These are phyloP conservation scores for Pilaira anomala DNA, from an alignment of 192 early-diverging fungal species.

Conservation along the genomic window DNA sequence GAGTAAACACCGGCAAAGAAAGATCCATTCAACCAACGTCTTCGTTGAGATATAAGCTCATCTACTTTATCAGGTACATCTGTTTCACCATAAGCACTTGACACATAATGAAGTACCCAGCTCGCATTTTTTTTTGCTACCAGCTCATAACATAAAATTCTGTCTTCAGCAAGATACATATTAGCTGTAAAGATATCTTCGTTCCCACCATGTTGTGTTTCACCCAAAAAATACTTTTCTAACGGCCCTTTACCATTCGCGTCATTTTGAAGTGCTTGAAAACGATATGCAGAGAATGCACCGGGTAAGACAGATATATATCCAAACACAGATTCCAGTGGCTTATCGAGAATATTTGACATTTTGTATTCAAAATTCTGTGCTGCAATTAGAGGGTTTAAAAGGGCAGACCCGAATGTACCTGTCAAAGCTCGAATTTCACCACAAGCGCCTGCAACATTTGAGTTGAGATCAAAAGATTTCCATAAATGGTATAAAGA, in stretches of 20 bases:
- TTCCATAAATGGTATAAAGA: conserved; percentile 81
- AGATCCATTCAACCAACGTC: conserved; percentile 79
- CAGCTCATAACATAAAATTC: conserved; percentile 79
- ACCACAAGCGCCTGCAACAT: conserved; percentile 80
- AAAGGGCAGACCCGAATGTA: conserved; percentile 45
- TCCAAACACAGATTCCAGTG: conserved; percentile 77
- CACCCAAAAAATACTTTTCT: conserved; percentile 74
- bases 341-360: conserved; percentile 77
- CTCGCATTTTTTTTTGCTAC: conserved; percentile 64
- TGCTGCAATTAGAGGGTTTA: conserved; percentile 73
- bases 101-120: conserved; percentile 74
- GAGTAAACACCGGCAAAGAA: conserved; percentile 81
- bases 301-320: conserved; percentile 84
- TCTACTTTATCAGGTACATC: conserved; percentile 64
- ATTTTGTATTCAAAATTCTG: conserved; percentile 86
- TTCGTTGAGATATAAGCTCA: conserved; percentile 79
- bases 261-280: conserved; percentile 62
- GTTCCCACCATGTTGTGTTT: conserved; percentile 59
- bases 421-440: conserved; percentile 69
- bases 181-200: conserved; percentile 63
- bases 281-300: conserved; percentile 83
- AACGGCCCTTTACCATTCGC: conserved; percentile 58
- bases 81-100: conserved; percentile 67
- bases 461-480: conserved; percentile 66
- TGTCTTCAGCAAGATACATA: conserved; percentile 68